These are phyloP conservation scores for Clarkia xantiana DNA, from an alignment of 345 rosid genomes.

Conservation along the genomic window DNA sequence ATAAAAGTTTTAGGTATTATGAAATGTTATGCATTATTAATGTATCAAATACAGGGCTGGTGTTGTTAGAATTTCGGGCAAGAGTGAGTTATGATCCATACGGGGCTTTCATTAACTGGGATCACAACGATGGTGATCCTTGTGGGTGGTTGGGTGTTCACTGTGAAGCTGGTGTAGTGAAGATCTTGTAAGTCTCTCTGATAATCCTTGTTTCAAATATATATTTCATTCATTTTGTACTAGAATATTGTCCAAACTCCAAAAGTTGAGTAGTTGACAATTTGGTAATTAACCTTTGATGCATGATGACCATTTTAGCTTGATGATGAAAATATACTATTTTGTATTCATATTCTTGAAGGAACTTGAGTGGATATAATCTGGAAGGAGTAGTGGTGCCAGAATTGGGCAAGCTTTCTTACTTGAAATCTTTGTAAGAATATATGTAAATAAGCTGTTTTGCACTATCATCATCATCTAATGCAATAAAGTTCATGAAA, in stretches of 20 bases:
- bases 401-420: conserved; percentile 52
- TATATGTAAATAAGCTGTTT: background rate
- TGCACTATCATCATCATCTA: background rate
- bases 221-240: no score
- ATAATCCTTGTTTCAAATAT: conserved; percentile 4
- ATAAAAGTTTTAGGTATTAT: no score
- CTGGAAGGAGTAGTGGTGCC: conserved; percentile 64
- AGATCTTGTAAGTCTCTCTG: conserved; percentile 51
- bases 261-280: no score
- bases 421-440: conserved; percentile 63
- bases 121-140: conserved; percentile 26
- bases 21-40: background rate
- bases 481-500: no score
- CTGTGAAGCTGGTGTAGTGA: conserved; percentile 56
- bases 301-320: background rate
- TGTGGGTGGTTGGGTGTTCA: conserved; percentile 71
- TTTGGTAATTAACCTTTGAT: background rate
- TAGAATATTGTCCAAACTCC: no score
- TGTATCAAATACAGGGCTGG: conserved; percentile 34
- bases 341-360: conserved; percentile 15
- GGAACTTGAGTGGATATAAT: conserved; percentile 49
- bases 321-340: background rate
- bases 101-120: conserved; percentile 61
- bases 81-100: conserved; percentile 53
- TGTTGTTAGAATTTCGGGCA: conserved; percentile 51